These are phyloP conservation scores for Penicillium flavigenum DNA, from an alignment of 495 filamentous ascomycete genomes.

Conservation along the genomic window DNA sequence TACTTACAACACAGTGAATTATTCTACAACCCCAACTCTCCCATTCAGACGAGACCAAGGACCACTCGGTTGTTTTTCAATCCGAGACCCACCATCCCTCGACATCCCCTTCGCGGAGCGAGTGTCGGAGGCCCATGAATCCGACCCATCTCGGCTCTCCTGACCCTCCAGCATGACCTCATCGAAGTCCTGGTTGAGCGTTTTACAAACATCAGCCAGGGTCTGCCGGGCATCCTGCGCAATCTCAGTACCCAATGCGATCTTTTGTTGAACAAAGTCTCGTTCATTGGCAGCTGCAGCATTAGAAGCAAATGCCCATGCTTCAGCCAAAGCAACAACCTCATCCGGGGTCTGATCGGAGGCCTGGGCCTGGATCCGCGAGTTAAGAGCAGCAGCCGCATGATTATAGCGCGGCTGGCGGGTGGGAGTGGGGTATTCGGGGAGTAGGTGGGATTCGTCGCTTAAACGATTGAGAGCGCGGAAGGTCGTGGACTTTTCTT, in stretches of 20 bases:
- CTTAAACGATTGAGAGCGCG: constrained; percentile 58
- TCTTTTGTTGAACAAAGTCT: constrained; percentile 41
- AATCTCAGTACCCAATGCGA: constrained; percentile 34
- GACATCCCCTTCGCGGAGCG: constrained; percentile 24
- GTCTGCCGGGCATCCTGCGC: constrained; percentile 32
- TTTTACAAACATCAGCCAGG: constrained; percentile 35
- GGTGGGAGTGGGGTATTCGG: constrained; percentile 55
- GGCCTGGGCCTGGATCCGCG: constrained; percentile 21
- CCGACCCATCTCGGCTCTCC: constrained; percentile 22
- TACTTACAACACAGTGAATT: not conserved
- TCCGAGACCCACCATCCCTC: constrained; percentile 27
- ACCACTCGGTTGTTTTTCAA: constrained; percentile 31
- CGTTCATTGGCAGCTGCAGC: constrained; percentile 37
- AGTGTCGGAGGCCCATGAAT: constrained; percentile 42
- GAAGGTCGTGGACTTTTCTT: constrained; percentile 58
- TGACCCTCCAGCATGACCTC: constrained; percentile 23
- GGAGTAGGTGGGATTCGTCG: constrained; percentile 70
- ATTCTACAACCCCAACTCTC: constrained; percentile 29
- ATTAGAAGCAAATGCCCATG: constrained; percentile 51
- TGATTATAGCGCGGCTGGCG: constrained; percentile 47
- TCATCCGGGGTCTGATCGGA: constrained; percentile 31
- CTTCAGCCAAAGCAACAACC: constrained; percentile 39
- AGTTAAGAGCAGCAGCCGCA: constrained; percentile 33
- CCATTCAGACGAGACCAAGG: constrained; percentile 44
- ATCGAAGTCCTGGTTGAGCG: constrained; percentile 40